Base-by-base conservation (phyloP, 2,329 filamentous ascomycete genomes). In the Aspergillus alliaceus region DNA sequence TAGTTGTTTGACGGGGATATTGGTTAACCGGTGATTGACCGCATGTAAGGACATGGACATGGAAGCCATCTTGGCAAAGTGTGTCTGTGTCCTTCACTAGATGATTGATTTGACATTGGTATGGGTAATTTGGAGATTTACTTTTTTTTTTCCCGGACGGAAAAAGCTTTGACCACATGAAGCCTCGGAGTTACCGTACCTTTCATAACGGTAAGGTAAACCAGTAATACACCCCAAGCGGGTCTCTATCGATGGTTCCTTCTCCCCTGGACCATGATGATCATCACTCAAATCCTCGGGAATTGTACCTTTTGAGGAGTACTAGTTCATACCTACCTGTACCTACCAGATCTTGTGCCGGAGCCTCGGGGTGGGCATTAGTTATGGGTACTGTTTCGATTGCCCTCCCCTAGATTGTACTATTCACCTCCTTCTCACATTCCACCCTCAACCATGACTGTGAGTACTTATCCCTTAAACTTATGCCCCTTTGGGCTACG, bases 1-100 rank as follows among this genome's bases (percentile, higher is more conserved):
- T 5, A 97, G 85, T 62, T 93, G 86, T 47, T 85, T 78, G n/a
- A 85, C 81, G 0, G 90, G 82, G 11, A 89, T 88, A 1, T 89
- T 87, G 1, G 87, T 87, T 63, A 97, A 80, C 40, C 76, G 76
- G 60, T 79, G 75, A 22, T 76, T 76, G 42, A 79, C 72, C 2
- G 76, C 75, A 56, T 77, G 75, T 20, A 80, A 66, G 52, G 72
- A 69, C 52, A 69, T 75, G 47, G 71, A 68, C 48, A 69, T 72
- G 20, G 71, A 69, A 6, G 70, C 63, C 61, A 74, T 71, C 49
- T 61, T 68, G 60, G 27, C 14, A 27, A 22, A 25, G n/a, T n/a
- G n/a, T 6, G 24, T 5, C 18, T n/a, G 29, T 49, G n/a, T 15
- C 20, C 15, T 18, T 12, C 14, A 22, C 6, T 29, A 25, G n/a